Conservation (phyloP, 768 basidiomycete species). For the Suillus hirtellus region DNA sequence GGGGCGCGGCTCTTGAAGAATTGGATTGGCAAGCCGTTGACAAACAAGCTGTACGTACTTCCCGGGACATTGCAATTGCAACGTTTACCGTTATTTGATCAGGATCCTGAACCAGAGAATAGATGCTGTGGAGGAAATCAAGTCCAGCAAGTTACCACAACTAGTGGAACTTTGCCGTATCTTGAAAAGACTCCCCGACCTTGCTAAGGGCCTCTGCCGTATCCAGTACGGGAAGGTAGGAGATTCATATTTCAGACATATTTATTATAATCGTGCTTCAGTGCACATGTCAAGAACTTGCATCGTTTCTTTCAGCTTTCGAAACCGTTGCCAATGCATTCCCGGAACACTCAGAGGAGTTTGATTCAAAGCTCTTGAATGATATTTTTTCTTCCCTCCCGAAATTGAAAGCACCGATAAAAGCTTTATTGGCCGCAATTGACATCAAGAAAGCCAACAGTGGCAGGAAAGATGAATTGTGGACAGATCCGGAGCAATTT, state of each 20-base stretch:
- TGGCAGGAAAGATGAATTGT: slow-evolving; percentile 70
- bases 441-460: slow-evolving; percentile 62
- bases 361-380: slow-evolving; percentile 68
- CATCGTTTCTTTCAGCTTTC: slow-evolving; percentile 73
- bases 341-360: slow-evolving; percentile 44
- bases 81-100: slow-evolving; percentile 10
- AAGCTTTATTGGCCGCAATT: slow-evolving; percentile 54
- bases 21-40: slow-evolving; percentile 87
- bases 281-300: slow-evolving; percentile 85
- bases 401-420: slow-evolving; percentile 53
- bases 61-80: not conserved
- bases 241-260: slow-evolving; percentile 3
- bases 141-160: slow-evolving; percentile 56
- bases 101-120: slow-evolving; percentile 77
- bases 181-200: slow-evolving; percentile 81
- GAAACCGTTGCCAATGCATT: slow-evolving; percentile 68
- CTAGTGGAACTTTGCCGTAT: slow-evolving; percentile 66
- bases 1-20: slow-evolving; percentile 78
- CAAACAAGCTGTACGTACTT: slow-evolving; percentile 47
- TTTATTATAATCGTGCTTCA: slow-evolving; percentile 26
- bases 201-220: slow-evolving; percentile 81
- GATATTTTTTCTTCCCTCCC: slow-evolving; percentile 71
- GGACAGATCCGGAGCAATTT: slow-evolving; percentile 56
- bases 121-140: slow-evolving; percentile 85
- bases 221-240: slow-evolving; percentile 90